Evolutionary conservation across 495 filamentous ascomycete species (phyloP).

Genomic region (Penicillium silybi): DNA sequence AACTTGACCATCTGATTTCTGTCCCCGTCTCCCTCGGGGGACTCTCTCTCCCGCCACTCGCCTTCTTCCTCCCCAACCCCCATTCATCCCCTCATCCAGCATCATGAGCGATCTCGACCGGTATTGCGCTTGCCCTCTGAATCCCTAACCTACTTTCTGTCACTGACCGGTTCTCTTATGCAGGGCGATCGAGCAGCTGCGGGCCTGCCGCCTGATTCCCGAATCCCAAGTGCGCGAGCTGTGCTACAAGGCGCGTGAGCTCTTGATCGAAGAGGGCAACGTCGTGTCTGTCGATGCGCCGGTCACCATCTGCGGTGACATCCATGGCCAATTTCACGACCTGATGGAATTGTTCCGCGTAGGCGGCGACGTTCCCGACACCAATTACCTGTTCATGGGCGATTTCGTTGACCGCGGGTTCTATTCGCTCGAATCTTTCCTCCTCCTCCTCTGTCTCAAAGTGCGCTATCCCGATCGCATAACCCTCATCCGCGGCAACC

Average conservation of each 20-base stretch:
- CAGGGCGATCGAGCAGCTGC: slow-evolving; percentile 89
- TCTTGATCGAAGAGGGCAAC: slow-evolving; percentile 96
- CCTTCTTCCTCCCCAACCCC: not conserved
- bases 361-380: slow-evolving; percentile 92
- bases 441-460: slow-evolving; percentile 91
- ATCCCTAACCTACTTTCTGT: not conserved
- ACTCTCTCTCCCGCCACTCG: slow-evolving; percentile 1
- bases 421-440: slow-evolving; percentile 95
- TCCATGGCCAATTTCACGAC: slow-evolving; percentile 98
- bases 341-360: slow-evolving; percentile 98
- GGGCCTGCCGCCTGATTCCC: slow-evolving; percentile 93
- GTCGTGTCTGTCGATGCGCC: slow-evolving; percentile 94
- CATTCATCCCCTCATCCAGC: slow-evolving; percentile 11
- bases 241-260: slow-evolving; percentile 95
- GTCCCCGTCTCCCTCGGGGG: not conserved
- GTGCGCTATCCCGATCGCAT: slow-evolving; percentile 97
- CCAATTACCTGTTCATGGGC: slow-evolving; percentile 98
- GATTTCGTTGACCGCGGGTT: slow-evolving; percentile 98
- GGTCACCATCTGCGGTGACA: slow-evolving; percentile 98
- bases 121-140: slow-evolving; percentile 39
- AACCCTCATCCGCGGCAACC: slow-evolving; percentile 93
- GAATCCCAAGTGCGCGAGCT: slow-evolving; percentile 92
- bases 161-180: slow-evolving; percentile 12
- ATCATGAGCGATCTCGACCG: slow-evolving; percentile 85
- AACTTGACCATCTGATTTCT: slow-evolving; percentile 11